phyloP scores from a whole-genome alignment of 768 basidiomycete species.

The Amyloporia xantha region DNA sequence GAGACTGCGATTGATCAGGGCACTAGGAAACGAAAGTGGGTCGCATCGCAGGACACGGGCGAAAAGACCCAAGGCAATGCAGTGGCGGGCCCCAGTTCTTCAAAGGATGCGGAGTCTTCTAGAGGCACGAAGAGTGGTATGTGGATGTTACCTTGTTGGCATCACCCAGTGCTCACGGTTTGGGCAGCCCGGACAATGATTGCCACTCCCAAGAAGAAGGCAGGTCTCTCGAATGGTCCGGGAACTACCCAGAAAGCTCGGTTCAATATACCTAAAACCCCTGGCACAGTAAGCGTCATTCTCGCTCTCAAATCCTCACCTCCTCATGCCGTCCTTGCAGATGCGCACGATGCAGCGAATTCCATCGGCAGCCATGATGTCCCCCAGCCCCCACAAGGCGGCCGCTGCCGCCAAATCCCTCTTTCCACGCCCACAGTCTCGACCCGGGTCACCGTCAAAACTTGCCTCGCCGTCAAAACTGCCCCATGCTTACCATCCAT shows the following conservation, averaged over 20 bases:
- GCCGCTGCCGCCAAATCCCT: conserved; percentile 17
- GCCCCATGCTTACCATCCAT: conserved; percentile 26
- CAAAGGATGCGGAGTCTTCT: conserved; percentile 27
- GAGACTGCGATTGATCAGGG: conserved; percentile 55
- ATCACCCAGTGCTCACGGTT: conserved; percentile 6
- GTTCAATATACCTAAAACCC: conserved; percentile 23
- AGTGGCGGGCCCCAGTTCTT: conserved; percentile 8
- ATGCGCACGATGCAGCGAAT: conserved; percentile 23
- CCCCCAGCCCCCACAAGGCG: conserved; percentile 32
- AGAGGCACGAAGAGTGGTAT: conserved; percentile 58
- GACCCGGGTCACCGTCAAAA: conserved; percentile 44
- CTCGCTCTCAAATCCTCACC: neutral
- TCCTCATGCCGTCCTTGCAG: conserved; percentile 12
- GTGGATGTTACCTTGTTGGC: conserved; percentile 10
- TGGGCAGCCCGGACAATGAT: conserved; percentile 37
- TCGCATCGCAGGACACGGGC: conserved; percentile 51
- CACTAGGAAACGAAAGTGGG: conserved; percentile 74
- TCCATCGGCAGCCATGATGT: conserved; percentile 20
- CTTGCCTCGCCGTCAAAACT: conserved; percentile 18
- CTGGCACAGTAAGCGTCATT: conserved; percentile 20
- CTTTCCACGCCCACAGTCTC: conserved; percentile 27
- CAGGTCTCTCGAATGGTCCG: conserved; percentile 43
- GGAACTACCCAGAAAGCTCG: conserved; percentile 46
- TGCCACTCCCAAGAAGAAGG: conserved; percentile 47
- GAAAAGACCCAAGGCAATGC: conserved; percentile 33